Conservation (phyloP, 1,284 basidiomycete genomes). For the Austroboletus rostrupii region DNA sequence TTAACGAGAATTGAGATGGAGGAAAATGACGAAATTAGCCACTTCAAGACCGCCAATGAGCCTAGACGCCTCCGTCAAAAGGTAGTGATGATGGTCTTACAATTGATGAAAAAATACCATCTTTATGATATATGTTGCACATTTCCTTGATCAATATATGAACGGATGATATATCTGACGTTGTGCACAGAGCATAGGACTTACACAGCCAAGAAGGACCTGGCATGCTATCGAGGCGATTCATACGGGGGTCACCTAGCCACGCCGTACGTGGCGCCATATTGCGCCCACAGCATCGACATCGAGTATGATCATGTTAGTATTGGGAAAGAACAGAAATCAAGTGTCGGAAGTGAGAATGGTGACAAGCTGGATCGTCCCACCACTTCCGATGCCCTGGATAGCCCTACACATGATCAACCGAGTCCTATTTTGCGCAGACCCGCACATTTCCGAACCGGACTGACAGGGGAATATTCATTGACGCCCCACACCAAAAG, state of each 20-base stretch:
- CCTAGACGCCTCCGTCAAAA: conserved; percentile 67
- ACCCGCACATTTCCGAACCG: conserved; percentile 79
- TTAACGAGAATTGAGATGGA: conserved; percentile 77
- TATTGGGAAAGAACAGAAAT: conserved; percentile 1
- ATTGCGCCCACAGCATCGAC: conserved; percentile 20
- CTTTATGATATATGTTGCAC: conserved; percentile 73
- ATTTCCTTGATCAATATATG: conserved; percentile 42
- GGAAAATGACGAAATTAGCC: conserved; percentile 69
- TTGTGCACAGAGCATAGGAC: conserved; percentile 19
- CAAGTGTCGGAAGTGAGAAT: conserved; percentile 68
- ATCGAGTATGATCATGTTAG: conserved; percentile 46
- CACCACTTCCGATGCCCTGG: conserved; percentile 82
- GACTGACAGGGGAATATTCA: conserved; percentile 37
- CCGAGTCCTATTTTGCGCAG: conserved; percentile 75
- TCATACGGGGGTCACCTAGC: conserved; percentile 42
- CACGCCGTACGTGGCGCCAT: conserved; percentile 30
- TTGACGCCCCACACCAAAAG: conserved; percentile 52
- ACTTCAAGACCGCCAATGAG: conserved; percentile 77
- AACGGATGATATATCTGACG: background rate
- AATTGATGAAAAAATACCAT: conserved; percentile 81
- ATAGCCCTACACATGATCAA: conserved; percentile 72
- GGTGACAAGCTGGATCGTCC: conserved; percentile 62
- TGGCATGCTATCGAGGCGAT: conserved; percentile 47
- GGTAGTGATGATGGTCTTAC: conserved; percentile 40
- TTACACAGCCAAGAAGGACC: conserved; percentile 72